Evolutionary conservation across 495 filamentous ascomycete genomes (phyloP).

Genomic region (Aspergillus biplanus): DNA sequence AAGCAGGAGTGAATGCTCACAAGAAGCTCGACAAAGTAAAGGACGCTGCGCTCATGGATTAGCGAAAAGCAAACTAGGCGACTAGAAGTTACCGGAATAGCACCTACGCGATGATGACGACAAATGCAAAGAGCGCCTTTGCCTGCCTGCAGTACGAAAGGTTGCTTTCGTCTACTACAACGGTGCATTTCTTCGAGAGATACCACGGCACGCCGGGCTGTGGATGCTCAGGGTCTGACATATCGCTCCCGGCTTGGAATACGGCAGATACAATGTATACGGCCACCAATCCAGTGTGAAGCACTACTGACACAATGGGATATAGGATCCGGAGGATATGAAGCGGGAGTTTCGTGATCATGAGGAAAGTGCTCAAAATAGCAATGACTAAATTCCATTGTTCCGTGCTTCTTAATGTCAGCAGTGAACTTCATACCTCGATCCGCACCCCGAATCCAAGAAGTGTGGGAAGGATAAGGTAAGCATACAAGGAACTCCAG

Average conservation of each 20-base stretch:
- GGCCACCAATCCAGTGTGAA: slow-evolving; percentile 60
- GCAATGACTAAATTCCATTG: slow-evolving; percentile 82
- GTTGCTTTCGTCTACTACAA: slow-evolving; percentile 58
- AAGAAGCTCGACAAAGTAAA: slow-evolving; percentile 60
- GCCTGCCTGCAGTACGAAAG: slow-evolving; percentile 76
- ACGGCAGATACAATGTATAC: slow-evolving; percentile 70
- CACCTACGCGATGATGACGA: slow-evolving; percentile 72
- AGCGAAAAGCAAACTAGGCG: neutral
- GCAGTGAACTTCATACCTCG: neutral
- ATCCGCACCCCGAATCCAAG: neutral
- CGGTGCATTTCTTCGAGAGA: slow-evolving; percentile 73
- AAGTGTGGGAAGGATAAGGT: neutral
- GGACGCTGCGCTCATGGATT: slow-evolving; percentile 35
- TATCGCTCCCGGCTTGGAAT: slow-evolving; percentile 79
- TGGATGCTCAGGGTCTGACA: slow-evolving; percentile 69
- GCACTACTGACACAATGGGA: slow-evolving; percentile 64
- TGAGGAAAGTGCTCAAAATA: slow-evolving; percentile 61
- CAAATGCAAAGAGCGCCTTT: slow-evolving; percentile 72
- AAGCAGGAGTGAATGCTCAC: slow-evolving; percentile 65
- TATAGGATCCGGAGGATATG: slow-evolving; percentile 74
- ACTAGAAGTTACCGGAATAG: neutral
- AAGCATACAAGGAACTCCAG: slow-evolving; percentile 79
- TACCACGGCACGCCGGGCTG: slow-evolving; percentile 80
- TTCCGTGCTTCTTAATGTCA: slow-evolving; percentile 62
- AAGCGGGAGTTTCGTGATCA: slow-evolving; percentile 63